Conservation (phyloP, 139 green algal genomes). For the Spirogloea muscicola region DNA sequence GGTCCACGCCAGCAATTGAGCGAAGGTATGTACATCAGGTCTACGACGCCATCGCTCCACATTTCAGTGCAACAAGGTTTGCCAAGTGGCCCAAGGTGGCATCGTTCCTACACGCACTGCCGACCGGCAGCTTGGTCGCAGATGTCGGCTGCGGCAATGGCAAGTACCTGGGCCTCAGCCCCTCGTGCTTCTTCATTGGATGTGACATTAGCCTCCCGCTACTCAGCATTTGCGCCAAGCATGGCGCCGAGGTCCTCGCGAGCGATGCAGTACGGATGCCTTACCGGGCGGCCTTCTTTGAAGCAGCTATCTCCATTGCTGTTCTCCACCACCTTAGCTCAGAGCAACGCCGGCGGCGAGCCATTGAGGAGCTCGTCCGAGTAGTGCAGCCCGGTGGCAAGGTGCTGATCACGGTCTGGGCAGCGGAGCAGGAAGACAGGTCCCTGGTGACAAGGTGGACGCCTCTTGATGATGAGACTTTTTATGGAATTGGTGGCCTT, state of each 20-base stretch:
- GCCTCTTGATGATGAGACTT: too few relatives aligned
- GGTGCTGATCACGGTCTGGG: conserved; percentile 79
- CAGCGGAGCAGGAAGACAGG: conserved; percentile 80
- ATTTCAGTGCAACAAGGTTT: conserved; percentile 85
- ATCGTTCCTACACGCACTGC: conserved; percentile 75
- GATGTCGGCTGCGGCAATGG: conserved; percentile 97
- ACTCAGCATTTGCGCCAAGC: conserved; percentile 8
- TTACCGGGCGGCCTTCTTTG: conserved; percentile 61
- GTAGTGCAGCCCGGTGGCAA: conserved; percentile 61
- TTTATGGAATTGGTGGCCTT: too few relatives aligned
- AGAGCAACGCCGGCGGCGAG: conserved; percentile 56
- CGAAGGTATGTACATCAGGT: conserved; percentile 73
- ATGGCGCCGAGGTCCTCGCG: conserved; percentile 69
- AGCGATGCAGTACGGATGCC: conserved; percentile 79
- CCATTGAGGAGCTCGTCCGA: conserved; percentile 68
- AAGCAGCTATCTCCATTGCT: conserved; percentile 91
- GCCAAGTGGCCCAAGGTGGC: conserved; percentile 85
- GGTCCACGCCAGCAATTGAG: conserved; percentile 25
- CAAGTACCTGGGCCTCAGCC: conserved; percentile 78
- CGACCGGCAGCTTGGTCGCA: conserved; percentile 62
- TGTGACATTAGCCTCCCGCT: conserved; percentile 39
- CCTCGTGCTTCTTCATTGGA: conserved; percentile 3
- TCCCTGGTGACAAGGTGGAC: conserved; percentile 85
- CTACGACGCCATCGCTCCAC: conserved; percentile 91
- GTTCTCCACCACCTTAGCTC: conserved; percentile 93